Percentiles rank a stretch among this genome's conserved stretches.
phyloP scores from a whole-genome alignment of 2,329 filamentous ascomycete genomes.

The Esteya vermicola region DNA sequence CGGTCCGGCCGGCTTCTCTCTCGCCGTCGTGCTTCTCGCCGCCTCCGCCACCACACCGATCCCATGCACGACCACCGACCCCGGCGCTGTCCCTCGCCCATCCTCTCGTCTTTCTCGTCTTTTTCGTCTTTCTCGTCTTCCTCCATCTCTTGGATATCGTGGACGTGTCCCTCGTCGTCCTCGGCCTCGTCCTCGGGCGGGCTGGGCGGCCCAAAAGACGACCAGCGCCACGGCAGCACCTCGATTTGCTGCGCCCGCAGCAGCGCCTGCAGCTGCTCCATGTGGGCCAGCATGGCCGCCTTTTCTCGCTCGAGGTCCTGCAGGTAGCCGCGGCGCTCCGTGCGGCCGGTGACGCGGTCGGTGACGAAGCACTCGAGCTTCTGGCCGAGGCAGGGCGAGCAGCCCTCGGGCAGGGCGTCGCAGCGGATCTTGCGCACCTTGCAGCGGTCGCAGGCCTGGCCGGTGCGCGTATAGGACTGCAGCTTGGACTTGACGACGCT shows the following conservation, averaged over 20 bases:
- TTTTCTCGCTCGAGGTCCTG: conserved; percentile 64
- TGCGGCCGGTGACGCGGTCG: conserved; percentile 72
- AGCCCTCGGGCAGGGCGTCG: conserved; percentile 67
- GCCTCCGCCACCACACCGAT: conserved; percentile 17
- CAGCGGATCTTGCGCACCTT: conserved; percentile 82
- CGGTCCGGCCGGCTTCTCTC: neutral
- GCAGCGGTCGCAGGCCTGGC: conserved; percentile 80
- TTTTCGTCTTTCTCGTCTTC: too few relatives aligned
- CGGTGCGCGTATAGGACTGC: conserved; percentile 48
- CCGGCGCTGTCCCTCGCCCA: conserved; percentile 14
- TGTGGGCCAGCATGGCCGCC: conserved; percentile 48
- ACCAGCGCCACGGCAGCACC: conserved; percentile 34
- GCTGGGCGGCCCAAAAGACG: conserved; percentile 16
- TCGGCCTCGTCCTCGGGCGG: conserved; percentile 14
- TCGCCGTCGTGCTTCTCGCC: neutral
- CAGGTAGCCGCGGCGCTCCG: conserved; percentile 63
- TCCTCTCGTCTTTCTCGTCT: too few relatives aligned
- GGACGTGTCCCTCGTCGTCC: conserved; percentile 14
- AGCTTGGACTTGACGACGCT: conserved; percentile 40
- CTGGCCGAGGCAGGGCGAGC: conserved; percentile 66
- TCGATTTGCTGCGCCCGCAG: conserved; percentile 49
- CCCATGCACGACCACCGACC: conserved; percentile 21
- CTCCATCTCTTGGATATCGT: too few relatives aligned
- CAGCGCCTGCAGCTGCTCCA: conserved; percentile 54
- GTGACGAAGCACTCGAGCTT: conserved; percentile 71